A percentile compares a stretch with the other conserved stretches of the same genome.
phyloP scores from a whole-genome alignment of 768 basidiomycete genomes.

The Cystobasidium onofrii region DNA sequence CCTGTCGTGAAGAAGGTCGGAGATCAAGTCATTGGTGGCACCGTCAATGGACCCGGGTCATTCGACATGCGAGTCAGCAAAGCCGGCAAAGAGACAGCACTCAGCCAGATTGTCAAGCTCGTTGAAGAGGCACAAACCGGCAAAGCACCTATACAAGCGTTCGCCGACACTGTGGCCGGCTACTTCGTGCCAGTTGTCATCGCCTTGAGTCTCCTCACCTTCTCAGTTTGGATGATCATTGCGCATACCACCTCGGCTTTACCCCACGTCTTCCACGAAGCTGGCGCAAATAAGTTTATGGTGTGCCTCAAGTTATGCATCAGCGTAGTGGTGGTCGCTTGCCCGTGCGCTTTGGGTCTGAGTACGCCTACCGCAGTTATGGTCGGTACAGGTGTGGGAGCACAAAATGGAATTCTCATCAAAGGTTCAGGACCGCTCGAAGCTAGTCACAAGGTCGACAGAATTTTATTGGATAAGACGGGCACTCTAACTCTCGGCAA shows the following conservation, averaged over 20 bases:
- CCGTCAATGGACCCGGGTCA: slow-evolving; percentile 92
- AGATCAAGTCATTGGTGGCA: slow-evolving; percentile 86
- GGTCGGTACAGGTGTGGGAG: slow-evolving; percentile 97
- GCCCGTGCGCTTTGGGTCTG: slow-evolving; percentile 91
- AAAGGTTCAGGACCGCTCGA: slow-evolving; percentile 93
- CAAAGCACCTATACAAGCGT: slow-evolving; percentile 95
- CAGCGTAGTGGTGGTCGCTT: slow-evolving; percentile 94
- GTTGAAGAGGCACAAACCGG: slow-evolving; percentile 97
- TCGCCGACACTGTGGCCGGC: slow-evolving; percentile 88
- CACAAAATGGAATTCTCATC: slow-evolving; percentile 93
- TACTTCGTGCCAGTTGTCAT: slow-evolving; percentile 91
- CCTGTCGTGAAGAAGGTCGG: slow-evolving; percentile 77
- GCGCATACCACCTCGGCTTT: slow-evolving; percentile 56
- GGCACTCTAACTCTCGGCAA: slow-evolving; percentile 96
- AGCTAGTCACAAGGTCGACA: slow-evolving; percentile 70
- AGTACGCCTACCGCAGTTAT: slow-evolving; percentile 97
- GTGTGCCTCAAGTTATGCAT: slow-evolving; percentile 95
- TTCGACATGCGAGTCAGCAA: slow-evolving; percentile 93
- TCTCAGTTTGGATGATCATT: slow-evolving; percentile 72
- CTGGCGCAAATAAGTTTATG: slow-evolving; percentile 71
- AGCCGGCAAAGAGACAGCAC: slow-evolving; percentile 90
- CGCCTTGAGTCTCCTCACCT: slow-evolving; percentile 68
- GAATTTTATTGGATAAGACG: slow-evolving; percentile 89
- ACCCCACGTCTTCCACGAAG: slow-evolving; percentile 73
- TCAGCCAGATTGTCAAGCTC: slow-evolving; percentile 89